Conservation (phyloP, 2,329 filamentous ascomycete species). For the Sclerotinia spermophila region DNA sequence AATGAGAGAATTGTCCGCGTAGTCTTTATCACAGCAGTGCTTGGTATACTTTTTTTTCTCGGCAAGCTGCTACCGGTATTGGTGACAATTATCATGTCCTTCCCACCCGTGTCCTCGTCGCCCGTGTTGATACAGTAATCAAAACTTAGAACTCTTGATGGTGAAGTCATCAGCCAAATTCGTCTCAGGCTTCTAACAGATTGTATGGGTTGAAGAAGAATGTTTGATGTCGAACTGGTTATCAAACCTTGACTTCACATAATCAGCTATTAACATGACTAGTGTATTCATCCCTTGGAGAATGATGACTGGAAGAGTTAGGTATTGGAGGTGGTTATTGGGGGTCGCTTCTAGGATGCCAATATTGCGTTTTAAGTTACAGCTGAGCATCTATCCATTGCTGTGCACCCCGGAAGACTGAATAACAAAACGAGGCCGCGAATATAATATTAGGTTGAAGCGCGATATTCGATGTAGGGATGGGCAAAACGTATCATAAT, state of each 20-base stretch:
- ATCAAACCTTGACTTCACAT: constrained; percentile 62
- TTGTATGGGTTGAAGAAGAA: constrained; percentile 69
- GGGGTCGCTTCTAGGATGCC: rapidly evolving
- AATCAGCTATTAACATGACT: constrained; percentile 57
- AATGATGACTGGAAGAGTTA: constrained; percentile 71
- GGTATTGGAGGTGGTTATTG: constrained; percentile 81
- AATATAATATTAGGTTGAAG: too few species aligned
- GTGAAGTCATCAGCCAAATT: constrained; percentile 74
- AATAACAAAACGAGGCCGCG: too few species aligned
- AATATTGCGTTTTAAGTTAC: not conserved
- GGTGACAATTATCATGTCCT: constrained; percentile 53
- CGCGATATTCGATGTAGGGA: too few species aligned
- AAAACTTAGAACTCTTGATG: constrained; percentile 78
- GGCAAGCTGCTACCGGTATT: constrained; percentile 48
- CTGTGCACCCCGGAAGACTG: too few species aligned
- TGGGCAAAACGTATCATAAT: too few species aligned
- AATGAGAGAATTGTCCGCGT: constrained; percentile 37
- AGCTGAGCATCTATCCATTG: rapidly evolving
- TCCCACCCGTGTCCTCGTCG: constrained; percentile 57
- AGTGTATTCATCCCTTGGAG: constrained; percentile 70
- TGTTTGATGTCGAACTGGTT: constrained; percentile 76
- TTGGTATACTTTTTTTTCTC: constrained; percentile 79
- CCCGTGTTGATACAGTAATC: constrained; percentile 72
- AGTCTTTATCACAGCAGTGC: constrained; percentile 66
- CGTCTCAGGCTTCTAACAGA: constrained; percentile 76